Base-by-base conservation (phyloP, 352 stramenopile species). In the Pythium vanterpoolii region DNA sequence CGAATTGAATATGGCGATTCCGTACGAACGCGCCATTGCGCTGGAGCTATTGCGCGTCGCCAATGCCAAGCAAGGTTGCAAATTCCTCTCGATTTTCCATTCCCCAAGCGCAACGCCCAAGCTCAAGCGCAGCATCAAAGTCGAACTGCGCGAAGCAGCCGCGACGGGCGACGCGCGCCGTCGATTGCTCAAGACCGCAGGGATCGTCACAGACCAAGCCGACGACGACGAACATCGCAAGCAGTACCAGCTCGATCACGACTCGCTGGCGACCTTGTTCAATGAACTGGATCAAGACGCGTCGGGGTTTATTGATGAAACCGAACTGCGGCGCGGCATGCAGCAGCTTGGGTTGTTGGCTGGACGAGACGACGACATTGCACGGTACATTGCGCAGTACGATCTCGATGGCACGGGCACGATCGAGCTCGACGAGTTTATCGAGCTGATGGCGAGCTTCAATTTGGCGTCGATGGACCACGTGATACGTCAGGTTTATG, bases 21-120 rank as follows among this genome's bases (percentile, higher is more conserved):
- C 83, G 4, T 92, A 92, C 58, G 83, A 90, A 28, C 72, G 80
- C 19, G 79, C 83, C 2, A 78, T 92, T 28, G 79, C 82, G 1
- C 59, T 92, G 16, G 83, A 92, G 64, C 62, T 92, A 24, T 47
- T 92, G 16, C 79, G 75, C 5, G 74, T 89, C 9, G 83, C 78
- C 14, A 86, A 87, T 40, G 87, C 76, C 9, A 89, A 88, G 46
- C 80, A 89, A 53, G 83, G 83, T 39, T 93, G 83, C 66, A 93
- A 93, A 53, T 93, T 93, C 46, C 49, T 93, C 19, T 90, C 83
- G 26, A 84, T 93, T 24, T 44, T 75, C 0, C 83, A 93, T 57
- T 71, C 72, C 0, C 71, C 75, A 0, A 46, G 30, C 8, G 24
- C 34, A 2, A 28, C 48, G 6, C 71, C 65, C 19, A 89, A 88